Conservation (phyloP, 768 basidiomycete species). For the Collybia sordida region DNA sequence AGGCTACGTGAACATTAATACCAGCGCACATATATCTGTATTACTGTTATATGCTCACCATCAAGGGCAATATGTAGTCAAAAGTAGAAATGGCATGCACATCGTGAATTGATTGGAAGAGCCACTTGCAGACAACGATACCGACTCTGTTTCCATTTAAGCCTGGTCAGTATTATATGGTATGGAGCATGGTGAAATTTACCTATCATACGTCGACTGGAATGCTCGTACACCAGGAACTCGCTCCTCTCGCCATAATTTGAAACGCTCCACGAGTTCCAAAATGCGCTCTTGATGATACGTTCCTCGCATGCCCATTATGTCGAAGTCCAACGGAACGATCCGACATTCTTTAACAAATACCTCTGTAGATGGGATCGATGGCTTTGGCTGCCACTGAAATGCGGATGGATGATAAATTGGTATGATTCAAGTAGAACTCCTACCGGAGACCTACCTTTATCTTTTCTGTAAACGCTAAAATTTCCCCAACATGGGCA, state of each 20-base stretch:
- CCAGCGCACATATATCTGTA: neutral
- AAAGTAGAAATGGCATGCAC: constrained; percentile 74
- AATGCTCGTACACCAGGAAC: constrained; percentile 76
- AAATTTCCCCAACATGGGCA: constrained; percentile 70
- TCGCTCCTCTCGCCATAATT: constrained; percentile 68
- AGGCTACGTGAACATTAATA: constrained; percentile 40
- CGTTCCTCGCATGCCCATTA: constrained; percentile 70
- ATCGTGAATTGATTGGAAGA: constrained; percentile 73
- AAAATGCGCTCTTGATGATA: constrained; percentile 61
- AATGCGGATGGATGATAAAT: constrained; percentile 4
- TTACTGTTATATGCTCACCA: constrained; percentile 54
- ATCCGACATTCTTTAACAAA: constrained; percentile 70
- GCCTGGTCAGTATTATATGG: neutral
- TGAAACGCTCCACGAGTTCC: constrained; percentile 63
- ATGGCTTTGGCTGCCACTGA: constrained; percentile 67
- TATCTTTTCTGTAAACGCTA: constrained; percentile 72
- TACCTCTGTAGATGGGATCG: constrained; percentile 56
- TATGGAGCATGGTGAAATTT: constrained; percentile 15
- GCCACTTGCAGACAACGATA: constrained; percentile 72
- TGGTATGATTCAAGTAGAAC: neutral
- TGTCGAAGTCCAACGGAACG: constrained; percentile 56
- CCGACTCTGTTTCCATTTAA: constrained; percentile 45
- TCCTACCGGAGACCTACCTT: constrained; percentile 42
- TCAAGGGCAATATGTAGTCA: constrained; percentile 79
- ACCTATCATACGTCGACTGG: constrained; percentile 85